These are phyloP conservation scores for Orobanche coerulescens DNA, from an alignment of 257 asterid genomes.

Conservation along the genomic window DNA sequence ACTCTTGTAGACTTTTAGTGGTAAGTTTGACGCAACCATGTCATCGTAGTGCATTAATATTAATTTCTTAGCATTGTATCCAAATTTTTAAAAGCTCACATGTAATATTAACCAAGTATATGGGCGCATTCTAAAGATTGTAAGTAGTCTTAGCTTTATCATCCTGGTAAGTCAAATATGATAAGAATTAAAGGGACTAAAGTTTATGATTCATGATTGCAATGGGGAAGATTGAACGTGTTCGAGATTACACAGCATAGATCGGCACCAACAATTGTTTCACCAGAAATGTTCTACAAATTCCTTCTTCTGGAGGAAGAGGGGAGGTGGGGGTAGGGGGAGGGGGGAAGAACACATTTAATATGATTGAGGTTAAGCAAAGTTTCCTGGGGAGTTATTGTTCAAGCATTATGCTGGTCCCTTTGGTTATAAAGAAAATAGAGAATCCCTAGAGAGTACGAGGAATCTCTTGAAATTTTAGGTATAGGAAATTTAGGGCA, in stretches of 20 bases:
- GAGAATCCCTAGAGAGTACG: no score
- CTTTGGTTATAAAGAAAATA: no score
- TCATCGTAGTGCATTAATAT: background rate
- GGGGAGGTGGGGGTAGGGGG: no score
- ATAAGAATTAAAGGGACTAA: background rate
- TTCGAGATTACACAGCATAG: background rate
- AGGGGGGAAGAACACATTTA: no score
- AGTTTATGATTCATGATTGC: background rate
- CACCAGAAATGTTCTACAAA: background rate
- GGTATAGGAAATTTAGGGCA: no score
- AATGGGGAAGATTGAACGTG: background rate
- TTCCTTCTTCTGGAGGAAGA: background rate
- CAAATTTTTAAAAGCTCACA: background rate
- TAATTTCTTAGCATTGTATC: background rate
- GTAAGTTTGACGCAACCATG: background rate
- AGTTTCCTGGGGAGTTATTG: no score
- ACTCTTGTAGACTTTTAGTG: background rate
- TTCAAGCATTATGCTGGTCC: no score
- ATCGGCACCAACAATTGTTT: background rate
- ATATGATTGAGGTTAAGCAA: no score
- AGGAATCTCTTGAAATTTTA: no score
- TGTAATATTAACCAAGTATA: background rate
- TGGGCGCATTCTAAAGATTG: background rate
- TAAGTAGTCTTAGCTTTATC: background rate
- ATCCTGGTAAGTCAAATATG: background rate